Conservation (phyloP, 495 filamentous ascomycete genomes). For the Monascus purpureus region DNA sequence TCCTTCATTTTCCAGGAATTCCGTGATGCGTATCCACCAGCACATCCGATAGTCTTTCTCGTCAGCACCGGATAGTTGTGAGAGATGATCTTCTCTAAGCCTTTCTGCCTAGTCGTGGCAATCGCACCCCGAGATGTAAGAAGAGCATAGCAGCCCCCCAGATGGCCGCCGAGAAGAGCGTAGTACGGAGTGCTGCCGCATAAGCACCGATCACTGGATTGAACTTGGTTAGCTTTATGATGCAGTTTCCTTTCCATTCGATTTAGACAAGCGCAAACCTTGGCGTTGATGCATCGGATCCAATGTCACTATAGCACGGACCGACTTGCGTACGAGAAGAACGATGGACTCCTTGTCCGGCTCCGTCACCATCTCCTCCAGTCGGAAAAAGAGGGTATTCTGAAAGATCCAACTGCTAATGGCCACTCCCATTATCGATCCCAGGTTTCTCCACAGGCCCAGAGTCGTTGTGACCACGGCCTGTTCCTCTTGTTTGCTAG, state of each 20-base stretch:
- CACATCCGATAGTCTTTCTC: no score
- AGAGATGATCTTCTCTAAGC: no score
- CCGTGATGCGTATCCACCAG: no score
- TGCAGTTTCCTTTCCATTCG: slow-evolving; percentile 1
- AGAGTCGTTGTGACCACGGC: slow-evolving; percentile 62
- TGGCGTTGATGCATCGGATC: slow-evolving; percentile 34
- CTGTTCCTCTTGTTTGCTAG: slow-evolving; percentile 53
- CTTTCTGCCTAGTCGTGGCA: slow-evolving; percentile 40
- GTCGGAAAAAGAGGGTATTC: slow-evolving; percentile 47
- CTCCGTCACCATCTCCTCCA: slow-evolving; percentile 42
- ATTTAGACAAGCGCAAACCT: slow-evolving; percentile 20
- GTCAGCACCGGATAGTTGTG: no score
- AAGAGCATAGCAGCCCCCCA: slow-evolving; percentile 34
- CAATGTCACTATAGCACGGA: slow-evolving; percentile 33
- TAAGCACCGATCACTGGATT: slow-evolving; percentile 42
- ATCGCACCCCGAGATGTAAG: slow-evolving; percentile 33
- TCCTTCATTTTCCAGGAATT: no score
- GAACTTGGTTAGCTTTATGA: slow-evolving; percentile 16
- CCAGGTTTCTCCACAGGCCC: slow-evolving; percentile 52
- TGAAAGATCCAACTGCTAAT: slow-evolving; percentile 61
- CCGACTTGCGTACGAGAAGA: slow-evolving; percentile 37
- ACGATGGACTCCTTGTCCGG: slow-evolving; percentile 38
- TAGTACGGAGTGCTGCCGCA: slow-evolving; percentile 38
- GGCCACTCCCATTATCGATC: slow-evolving; percentile 57
- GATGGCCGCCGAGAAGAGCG: slow-evolving; percentile 37